Conservation (phyloP, 2,329 filamentous ascomycete species). For the Endoconidiophora laricicola region DNA sequence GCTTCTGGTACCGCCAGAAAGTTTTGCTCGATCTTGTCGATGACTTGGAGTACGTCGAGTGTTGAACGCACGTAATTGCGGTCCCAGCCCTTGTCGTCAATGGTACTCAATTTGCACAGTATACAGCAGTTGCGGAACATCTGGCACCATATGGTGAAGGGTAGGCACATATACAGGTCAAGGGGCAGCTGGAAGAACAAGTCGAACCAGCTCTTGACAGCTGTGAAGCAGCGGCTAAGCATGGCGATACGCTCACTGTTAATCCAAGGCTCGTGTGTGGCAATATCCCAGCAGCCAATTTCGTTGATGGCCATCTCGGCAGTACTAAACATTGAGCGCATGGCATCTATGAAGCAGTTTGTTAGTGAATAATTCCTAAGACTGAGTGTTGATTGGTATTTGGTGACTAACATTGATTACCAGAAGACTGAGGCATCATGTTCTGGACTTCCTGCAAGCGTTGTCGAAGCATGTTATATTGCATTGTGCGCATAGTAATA, state of each 20-base stretch:
- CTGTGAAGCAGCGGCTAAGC: constrained; percentile 9
- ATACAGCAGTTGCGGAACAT: constrained; percentile 11
- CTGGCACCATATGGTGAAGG: constrained; percentile 11
- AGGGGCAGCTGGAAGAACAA: constrained; percentile 7
- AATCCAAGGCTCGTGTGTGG: constrained; percentile 3
- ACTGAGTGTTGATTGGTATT: neutral
- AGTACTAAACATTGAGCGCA: constrained; percentile 5
- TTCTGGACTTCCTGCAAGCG: constrained; percentile 9
- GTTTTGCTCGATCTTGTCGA: constrained; percentile 3
- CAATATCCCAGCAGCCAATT: constrained; percentile 9
- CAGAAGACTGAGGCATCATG: neutral
- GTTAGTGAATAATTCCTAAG: too few species aligned
- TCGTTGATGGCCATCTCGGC: constrained; percentile 11
- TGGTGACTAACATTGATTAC: constrained; percentile 7
- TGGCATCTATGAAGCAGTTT: constrained; percentile 1
- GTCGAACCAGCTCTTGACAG: constrained; percentile 5
- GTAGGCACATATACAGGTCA: constrained; percentile 5
- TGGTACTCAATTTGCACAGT: constrained; percentile 9
- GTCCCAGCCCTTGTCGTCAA: constrained; percentile 11
- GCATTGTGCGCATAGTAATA: constrained; percentile 8
- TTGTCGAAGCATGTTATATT: constrained; percentile 8
- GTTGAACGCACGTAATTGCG: constrained; percentile 3
- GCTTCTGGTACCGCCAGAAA: neutral
- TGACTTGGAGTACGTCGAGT: constrained; percentile 7
- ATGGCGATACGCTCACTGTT: constrained; percentile 9